These are phyloP conservation scores for Acanthamoeba culbertsoni DNA, from an alignment of 208 protist species.

Conservation along the genomic window DNA sequence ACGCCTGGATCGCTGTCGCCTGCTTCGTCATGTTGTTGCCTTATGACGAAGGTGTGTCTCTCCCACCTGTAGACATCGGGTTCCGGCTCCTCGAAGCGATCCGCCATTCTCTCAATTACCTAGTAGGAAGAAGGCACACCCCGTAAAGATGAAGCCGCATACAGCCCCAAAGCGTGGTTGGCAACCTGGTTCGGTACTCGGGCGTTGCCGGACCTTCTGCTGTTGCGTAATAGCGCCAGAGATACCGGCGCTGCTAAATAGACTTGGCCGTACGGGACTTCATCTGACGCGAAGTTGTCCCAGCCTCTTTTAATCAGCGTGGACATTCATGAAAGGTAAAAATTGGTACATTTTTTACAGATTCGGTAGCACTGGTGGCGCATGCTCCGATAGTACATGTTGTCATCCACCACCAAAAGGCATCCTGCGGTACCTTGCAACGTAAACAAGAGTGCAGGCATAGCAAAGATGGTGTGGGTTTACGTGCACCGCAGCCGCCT, in stretches of 20 bases:
- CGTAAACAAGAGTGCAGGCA: neutral
- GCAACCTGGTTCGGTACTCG: neutral
- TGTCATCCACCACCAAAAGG: conserved; percentile 19
- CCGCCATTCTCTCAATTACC: conserved; percentile 13
- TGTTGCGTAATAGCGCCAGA: neutral
- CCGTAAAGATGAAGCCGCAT: too few relatives aligned
- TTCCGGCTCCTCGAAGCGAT: neutral
- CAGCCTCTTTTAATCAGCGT: neutral
- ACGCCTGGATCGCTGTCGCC: neutral
- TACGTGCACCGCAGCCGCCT: neutral
- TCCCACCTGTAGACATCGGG: neutral
- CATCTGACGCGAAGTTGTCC: neutral
- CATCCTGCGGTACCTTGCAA: neutral
- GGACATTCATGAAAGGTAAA: neutral
- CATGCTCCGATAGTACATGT: conserved; percentile 56
- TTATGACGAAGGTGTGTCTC: neutral
- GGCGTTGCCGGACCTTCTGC: neutral
- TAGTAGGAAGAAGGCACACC: too few relatives aligned
- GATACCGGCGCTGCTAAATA: neutral
- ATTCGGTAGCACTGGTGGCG: neutral
- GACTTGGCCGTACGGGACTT: neutral
- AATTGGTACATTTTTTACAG: neutral
- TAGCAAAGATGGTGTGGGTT: neutral
- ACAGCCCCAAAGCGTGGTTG: neutral
- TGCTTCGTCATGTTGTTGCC: neutral